A percentile compares a stretch with the other conserved stretches of the same genome.
Evolutionary conservation across 1,139 yeast species (phyloP).

Genomic region (Taiozyma sp.): DNA sequence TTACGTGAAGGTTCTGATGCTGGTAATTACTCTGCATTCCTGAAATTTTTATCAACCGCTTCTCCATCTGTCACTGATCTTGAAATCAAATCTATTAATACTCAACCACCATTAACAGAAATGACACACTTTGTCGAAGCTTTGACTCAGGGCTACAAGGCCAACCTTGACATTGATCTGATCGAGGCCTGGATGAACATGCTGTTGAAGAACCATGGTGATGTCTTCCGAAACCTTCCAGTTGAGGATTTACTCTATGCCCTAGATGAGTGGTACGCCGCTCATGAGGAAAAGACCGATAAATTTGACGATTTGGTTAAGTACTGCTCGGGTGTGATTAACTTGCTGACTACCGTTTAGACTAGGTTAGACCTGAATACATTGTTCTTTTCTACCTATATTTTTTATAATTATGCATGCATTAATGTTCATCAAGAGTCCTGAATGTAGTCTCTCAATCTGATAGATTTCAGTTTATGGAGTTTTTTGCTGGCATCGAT

Average conservation of each 20-base stretch:
- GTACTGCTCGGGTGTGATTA: slow-evolving; percentile 79
- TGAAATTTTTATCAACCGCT: slow-evolving; percentile 49
- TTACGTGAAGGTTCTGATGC: slow-evolving; percentile 46
- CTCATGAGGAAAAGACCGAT: slow-evolving; percentile 38
- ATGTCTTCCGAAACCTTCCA: slow-evolving; percentile 52
- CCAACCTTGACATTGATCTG: slow-evolving; percentile 58
- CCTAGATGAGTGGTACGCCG: slow-evolving; percentile 44
- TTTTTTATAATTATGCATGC: slow-evolving; percentile 10
- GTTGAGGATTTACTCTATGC: slow-evolving; percentile 36
- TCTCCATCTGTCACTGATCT: slow-evolving; percentile 80
- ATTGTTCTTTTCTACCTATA: no score
- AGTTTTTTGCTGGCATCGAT: neutral
- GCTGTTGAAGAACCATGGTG: slow-evolving; percentile 77
- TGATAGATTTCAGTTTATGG: slow-evolving; percentile 12
- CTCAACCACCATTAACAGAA: slow-evolving; percentile 52
- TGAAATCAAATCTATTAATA: slow-evolving; percentile 75
- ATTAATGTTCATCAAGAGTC: slow-evolving; percentile 4
- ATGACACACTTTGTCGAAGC: slow-evolving; percentile 61
- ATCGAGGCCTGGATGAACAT: slow-evolving; percentile 68
- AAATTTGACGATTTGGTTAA: slow-evolving; percentile 66
- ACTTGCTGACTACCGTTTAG: slow-evolving; percentile 39
- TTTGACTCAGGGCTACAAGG: slow-evolving; percentile 48
- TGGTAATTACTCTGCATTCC: slow-evolving; percentile 43
- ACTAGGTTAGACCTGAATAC: no score
- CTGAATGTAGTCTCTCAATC: slow-evolving; percentile 10